These are phyloP conservation scores for Neurospora terricola DNA, from an alignment of 495 filamentous ascomycete genomes.

Conservation along the genomic window DNA sequence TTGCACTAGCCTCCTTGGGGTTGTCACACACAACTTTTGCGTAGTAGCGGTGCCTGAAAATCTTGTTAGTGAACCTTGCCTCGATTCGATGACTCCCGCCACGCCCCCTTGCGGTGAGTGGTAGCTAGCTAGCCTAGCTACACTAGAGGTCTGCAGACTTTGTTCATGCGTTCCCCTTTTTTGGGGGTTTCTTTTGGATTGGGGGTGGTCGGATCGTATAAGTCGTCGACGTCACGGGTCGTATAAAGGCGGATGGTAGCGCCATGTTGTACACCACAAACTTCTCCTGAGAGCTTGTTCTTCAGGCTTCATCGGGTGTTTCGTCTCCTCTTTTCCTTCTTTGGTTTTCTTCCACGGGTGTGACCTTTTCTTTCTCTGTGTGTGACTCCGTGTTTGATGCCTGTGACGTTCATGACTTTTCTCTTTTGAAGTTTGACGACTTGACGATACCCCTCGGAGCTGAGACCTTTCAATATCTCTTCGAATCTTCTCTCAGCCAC, in stretches of 20 bases:
- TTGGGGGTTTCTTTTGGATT: not conserved
- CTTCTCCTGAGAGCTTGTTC: not conserved
- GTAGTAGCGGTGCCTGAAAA: not conserved
- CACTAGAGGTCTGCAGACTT: not conserved
- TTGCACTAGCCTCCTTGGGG: not conserved
- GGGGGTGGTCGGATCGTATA: not conserved
- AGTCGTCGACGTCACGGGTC: not conserved
- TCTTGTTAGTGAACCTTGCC: not conserved
- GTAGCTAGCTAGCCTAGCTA: not conserved
- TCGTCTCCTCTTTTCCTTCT: not conserved
- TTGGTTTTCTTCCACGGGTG: not conserved
- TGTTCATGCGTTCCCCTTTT: not conserved
- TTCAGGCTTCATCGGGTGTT: not conserved
- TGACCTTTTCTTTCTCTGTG: not conserved
- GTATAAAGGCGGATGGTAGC: not conserved
- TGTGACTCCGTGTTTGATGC: not conserved
- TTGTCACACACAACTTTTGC: not conserved
- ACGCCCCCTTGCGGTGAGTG: not conserved
- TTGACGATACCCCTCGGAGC: not conserved
- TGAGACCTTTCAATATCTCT: not conserved
- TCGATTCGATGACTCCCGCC: not conserved
- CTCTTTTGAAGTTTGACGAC: too few species aligned
- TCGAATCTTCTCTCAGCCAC: not conserved
- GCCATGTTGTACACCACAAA: not conserved
- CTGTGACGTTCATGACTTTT: not conserved